Conservation (phyloP, 495 filamentous ascomycete genomes). For the Acidiella bohemica region DNA sequence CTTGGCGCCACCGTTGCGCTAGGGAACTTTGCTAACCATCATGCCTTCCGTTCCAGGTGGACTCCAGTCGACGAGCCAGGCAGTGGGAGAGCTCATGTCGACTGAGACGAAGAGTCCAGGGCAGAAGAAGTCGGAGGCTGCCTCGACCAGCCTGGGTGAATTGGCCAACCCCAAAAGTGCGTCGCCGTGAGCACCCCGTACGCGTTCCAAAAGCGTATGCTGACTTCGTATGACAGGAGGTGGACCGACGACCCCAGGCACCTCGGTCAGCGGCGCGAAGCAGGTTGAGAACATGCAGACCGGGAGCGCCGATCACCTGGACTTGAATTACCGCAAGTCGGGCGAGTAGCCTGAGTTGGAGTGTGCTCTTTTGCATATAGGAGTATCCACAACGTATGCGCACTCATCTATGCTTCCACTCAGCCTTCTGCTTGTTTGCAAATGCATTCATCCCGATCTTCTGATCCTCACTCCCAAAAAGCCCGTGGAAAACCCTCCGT, state of each 20-base stretch:
- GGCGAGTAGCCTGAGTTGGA: neutral
- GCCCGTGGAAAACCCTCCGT: constrained; percentile 73
- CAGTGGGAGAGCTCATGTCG: constrained; percentile 7
- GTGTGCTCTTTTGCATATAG: neutral
- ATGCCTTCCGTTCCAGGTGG: constrained; percentile 2
- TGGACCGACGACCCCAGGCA: constrained; percentile 9
- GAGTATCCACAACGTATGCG: neutral
- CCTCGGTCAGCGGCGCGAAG: constrained; percentile 8
- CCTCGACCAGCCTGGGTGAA: constrained; percentile 8
- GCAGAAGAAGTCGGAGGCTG: constrained; percentile 12
- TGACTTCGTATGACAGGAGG: neutral
- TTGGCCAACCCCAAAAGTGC: constrained; percentile 8
- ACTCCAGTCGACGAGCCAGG: constrained; percentile 3
- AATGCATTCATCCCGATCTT: constrained; percentile 97
- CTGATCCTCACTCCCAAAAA: constrained; percentile 91
- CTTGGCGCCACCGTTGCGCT: too few relatives aligned
- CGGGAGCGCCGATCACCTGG: constrained; percentile 16
- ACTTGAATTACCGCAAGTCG: constrained; percentile 8
- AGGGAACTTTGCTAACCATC: too few relatives aligned
- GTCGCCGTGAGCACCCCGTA: neutral
- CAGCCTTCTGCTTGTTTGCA: constrained; percentile 81
- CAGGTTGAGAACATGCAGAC: constrained; percentile 16
- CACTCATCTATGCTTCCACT: constrained; percentile 67
- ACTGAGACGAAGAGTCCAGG: constrained; percentile 1
- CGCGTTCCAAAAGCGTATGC: neutral